Base-by-base conservation (phyloP, 148 eudicot species). In the Rhododendron kiyosumense region DNA sequence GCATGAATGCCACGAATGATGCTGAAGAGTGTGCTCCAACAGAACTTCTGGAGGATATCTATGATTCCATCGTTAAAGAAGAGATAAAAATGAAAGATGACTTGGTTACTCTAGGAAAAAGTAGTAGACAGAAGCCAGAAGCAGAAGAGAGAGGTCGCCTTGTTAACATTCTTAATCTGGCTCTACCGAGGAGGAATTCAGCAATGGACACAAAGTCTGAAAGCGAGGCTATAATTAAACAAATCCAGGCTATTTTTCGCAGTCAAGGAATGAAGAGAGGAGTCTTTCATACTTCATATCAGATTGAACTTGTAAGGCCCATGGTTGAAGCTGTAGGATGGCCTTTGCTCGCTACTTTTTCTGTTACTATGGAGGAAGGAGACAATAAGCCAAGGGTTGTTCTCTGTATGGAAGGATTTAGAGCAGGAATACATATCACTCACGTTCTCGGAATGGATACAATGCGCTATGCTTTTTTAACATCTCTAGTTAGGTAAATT, bases 321-420 rank as follows among this genome's bases (percentile, higher is more conserved):
- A 97, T 97, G 99, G 95, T 97, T 88, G 99, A 97, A 91, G 95
- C 95, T 85, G 95, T 94, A 24, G 99, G 99, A 61, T 97, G 99
- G 99, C 98, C 99, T 86, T 90, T 95, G 90, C 98, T 97, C 81
- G 99, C 99, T n/a, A 94, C 98, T 86, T 93, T 95, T 90, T 91
- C 99, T 81, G 99, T 97, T 89, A 94, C 93, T 48, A 97, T 97
- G 99, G 99, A 93, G 89, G 98, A 97, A 92, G 93, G 95, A 88
- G 99, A 97, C 84, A 95, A 95, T 88, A 97, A 95, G 89, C 88
- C 96, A 57, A 93, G 96, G 90, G 92, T 97, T 89, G 85, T 87
- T 85, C 93, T 94, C 34, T 97, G 99, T 84, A 97, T 97, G 99
- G 99, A 97, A 85, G 99, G 99, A 81, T 97, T 95, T 85, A 94